A percentile compares a stretch with the other conserved stretches of the same genome.
Evolutionary conservation across 177 flowering plant genomes (phyloP).

Genomic region (Vitis hybrid): DNA sequence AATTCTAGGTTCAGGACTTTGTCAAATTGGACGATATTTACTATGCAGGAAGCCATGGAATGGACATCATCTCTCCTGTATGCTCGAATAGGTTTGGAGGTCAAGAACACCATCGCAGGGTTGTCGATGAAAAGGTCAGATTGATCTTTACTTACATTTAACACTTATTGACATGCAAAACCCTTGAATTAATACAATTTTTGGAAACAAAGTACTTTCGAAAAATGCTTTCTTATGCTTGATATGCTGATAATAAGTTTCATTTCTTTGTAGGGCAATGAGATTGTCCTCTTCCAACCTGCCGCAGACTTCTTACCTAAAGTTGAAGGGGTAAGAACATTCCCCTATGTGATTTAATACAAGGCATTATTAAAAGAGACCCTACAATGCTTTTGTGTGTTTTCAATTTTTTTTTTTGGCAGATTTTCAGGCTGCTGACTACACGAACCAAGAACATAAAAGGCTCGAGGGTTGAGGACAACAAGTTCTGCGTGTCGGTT

Average conservation of each 20-base stretch:
- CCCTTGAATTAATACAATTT: background rate
- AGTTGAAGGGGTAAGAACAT: constrained; percentile 42
- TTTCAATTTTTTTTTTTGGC: background rate
- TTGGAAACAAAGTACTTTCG: no score
- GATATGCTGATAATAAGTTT: background rate
- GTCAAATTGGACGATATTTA: no score
- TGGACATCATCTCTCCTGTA: no score
- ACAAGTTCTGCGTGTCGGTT: constrained; percentile 67
- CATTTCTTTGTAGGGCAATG: constrained; percentile 34
- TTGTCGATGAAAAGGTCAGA: constrained; percentile 36
- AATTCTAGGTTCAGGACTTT: no score
- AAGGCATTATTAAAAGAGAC: no score
- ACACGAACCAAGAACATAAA: constrained; percentile 29
- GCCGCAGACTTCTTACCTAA: constrained; percentile 54
- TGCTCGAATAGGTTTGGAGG: background rate
- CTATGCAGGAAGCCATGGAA: no score
- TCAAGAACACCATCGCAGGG: constrained; percentile 21
- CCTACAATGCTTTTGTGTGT: no score
- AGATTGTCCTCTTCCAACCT: constrained; percentile 54
- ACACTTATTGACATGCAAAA: no score
- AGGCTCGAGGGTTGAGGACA: constrained; percentile 58
- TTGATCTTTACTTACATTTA: background rate
- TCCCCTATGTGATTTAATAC: no score
- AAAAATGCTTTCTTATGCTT: background rate
- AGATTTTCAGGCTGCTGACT: constrained; percentile 27